Base-by-base conservation (phyloP, 2,329 filamentous ascomycete genomes). In the Aspergillus nomiae region DNA sequence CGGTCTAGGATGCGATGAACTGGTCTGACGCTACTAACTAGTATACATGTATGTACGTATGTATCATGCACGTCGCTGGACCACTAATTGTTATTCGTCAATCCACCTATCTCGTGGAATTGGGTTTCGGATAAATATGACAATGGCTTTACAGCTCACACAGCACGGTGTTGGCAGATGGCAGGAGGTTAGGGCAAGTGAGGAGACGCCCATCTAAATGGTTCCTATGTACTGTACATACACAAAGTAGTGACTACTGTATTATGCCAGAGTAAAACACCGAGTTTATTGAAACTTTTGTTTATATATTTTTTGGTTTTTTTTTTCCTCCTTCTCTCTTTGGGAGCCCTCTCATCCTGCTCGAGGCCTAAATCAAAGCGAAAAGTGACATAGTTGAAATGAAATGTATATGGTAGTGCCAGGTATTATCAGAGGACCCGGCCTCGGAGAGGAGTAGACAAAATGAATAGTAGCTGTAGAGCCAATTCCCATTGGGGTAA, bases 401-500 rank as follows among this genome's bases (percentile, higher is more conserved):
- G 26, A 32, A 59, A 59, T 59, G 45, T 19, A 55, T 55, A 55
- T 54, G 30, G 51, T 12, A 50, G 26, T 30, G 30, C 28, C 32
- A 26, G 51, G 12, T 38, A 55, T 55, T 55, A 55, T 28, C 51
- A 24, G 45, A 53, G 41, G 56, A 32, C 28, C 24, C 34, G 19
- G 28, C 54, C 64, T 45, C 48, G 50, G 54, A 56, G 61, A 26
- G 51, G 51, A 55, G 32, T 38, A 60, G 36, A 62, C 59, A 62
- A 48, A 64, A 36, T 58, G 50, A 60, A 62, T 19, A 43, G 21
- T 28, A 60, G 64, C 64, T 66, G 59, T 60, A 58, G 54, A 64
- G 64, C 62, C 32, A 58, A 24, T 58, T 64, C 62, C 60, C 60
- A 61, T 63, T 61, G 62, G 62, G 34, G 10, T 51, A n/a, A 51